Evolutionary conservation across 768 basidiomycete genomes (phyloP).

Genomic region (Plicaturopsis crispa): DNA sequence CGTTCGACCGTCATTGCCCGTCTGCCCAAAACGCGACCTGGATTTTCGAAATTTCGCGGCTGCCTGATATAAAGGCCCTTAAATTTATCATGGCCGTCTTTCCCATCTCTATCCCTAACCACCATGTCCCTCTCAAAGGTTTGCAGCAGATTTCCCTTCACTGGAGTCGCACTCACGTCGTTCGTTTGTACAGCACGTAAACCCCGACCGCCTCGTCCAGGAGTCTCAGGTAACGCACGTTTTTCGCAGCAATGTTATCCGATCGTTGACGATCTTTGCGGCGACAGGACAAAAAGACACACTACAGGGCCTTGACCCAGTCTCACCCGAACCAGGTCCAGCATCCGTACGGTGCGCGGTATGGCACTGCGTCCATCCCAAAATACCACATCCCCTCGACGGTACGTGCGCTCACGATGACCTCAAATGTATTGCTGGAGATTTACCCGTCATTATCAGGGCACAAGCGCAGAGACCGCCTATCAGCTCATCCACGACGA

Average conservation of each 20-base stretch:
- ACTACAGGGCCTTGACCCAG: constrained; percentile 27
- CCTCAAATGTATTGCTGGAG: neutral
- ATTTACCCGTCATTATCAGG: constrained; percentile 30
- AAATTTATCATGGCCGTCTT: neutral
- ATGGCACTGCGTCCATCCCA: constrained; percentile 60
- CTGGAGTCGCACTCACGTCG: constrained; percentile 1
- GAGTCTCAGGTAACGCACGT: constrained; percentile 36
- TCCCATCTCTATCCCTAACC: constrained; percentile 8
- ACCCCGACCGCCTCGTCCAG: constrained; percentile 58
- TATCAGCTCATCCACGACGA: constrained; percentile 63
- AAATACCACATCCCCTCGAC: constrained; percentile 59
- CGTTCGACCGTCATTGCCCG: too few relatives aligned
- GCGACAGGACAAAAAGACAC: constrained; percentile 37
- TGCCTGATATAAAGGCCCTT: neutral
- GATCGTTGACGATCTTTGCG: constrained; percentile 2
- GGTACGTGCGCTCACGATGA: constrained; percentile 17
- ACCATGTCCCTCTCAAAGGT: constrained; percentile 49
- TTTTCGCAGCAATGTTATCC: constrained; percentile 1
- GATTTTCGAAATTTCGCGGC: too few relatives aligned
- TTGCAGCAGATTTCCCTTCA: neutral
- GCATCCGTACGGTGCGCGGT: constrained; percentile 54
- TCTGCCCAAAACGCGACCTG: too few relatives aligned
- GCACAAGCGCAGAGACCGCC: constrained; percentile 41
- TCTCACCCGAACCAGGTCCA: constrained; percentile 21
- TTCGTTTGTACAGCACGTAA: constrained; percentile 42